A percentile compares a stretch with the other conserved stretches of the same genome.
These are phyloP conservation scores for Cyberlindnera amylophila DNA, from an alignment of 805 yeast species.

Conservation along the genomic window DNA sequence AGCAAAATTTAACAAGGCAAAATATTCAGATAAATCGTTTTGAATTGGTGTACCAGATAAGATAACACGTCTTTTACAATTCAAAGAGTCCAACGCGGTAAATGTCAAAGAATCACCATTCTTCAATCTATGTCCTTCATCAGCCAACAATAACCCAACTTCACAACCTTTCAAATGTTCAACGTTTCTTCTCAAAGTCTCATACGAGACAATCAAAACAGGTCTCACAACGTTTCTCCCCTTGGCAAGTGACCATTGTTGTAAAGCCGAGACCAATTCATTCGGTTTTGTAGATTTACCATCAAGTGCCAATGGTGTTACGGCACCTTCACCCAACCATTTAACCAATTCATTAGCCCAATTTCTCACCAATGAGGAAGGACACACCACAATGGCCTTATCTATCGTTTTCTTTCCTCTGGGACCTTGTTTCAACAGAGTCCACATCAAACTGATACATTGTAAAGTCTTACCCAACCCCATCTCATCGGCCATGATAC, in stretches of 20 bases:
- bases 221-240: conserved; percentile 92
- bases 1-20: conserved; percentile 84
- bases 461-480: conserved; percentile 90
- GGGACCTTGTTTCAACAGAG: conserved; percentile 83
- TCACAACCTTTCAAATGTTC: conserved; percentile 70
- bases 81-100: conserved; percentile 77
- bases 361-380: conserved; percentile 86
- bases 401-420: conserved; percentile 75
- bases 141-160: conserved; percentile 82
- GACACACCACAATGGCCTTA: conserved; percentile 91
- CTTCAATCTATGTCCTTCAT: conserved; percentile 79
- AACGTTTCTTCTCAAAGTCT: conserved; percentile 83
- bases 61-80: conserved; percentile 85
- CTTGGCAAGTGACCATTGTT: conserved; percentile 80
- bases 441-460: conserved; percentile 91
- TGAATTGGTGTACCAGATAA: conserved; percentile 97
- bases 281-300: conserved; percentile 77
- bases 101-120: conserved; percentile 92
- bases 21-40: conserved; percentile 91
- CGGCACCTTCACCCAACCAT: conserved; percentile 91
- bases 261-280: conserved; percentile 64
- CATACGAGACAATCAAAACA: conserved; percentile 89
- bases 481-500: conserved; percentile 98
- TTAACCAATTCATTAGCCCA: conserved; percentile 97
- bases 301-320: conserved; percentile 87